A percentile compares a stretch with the other conserved stretches of the same genome.
These are phyloP conservation scores for Quercus rubra DNA, from an alignment of 306 rosid genomes.

Conservation along the genomic window DNA sequence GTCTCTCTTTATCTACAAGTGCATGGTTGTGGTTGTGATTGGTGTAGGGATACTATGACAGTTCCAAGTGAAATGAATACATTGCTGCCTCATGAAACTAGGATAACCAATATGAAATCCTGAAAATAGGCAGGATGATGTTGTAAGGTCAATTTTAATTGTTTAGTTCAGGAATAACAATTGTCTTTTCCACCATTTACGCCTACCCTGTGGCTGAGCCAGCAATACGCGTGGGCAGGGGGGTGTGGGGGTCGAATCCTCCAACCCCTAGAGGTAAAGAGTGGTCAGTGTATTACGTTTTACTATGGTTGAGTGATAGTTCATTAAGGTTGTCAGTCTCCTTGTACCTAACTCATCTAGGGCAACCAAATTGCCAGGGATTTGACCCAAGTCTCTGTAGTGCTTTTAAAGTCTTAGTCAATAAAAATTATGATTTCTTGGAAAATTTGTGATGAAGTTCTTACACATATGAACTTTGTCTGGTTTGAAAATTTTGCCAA, in stretches of 20 bases:
- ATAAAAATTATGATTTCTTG: not conserved
- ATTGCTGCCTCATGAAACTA: slow-evolving; percentile 6
- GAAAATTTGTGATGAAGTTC: not conserved
- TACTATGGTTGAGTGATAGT: no score
- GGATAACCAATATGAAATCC: slow-evolving; percentile 1
- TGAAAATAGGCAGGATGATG: not conserved
- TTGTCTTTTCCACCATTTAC: not conserved
- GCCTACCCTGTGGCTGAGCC: no score
- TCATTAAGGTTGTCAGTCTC: no score
- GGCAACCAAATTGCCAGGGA: not conserved
- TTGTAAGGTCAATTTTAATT: not conserved
- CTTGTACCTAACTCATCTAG: no score
- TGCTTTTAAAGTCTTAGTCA: not conserved
- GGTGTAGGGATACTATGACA: not conserved
- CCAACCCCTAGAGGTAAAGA: no score
- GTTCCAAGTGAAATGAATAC: not conserved
- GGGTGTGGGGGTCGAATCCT: no score
- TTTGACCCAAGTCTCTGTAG: not conserved
- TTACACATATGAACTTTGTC: not conserved
- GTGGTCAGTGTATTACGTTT: no score
- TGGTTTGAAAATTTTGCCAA: not conserved
- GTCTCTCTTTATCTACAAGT: not conserved
- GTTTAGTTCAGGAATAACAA: not conserved
- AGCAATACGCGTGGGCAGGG: no score
- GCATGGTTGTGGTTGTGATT: slow-evolving; percentile 10